These are phyloP conservation scores for Rhodotorula diobovata DNA, from an alignment of 768 basidiomycete species.

Conservation along the genomic window DNA sequence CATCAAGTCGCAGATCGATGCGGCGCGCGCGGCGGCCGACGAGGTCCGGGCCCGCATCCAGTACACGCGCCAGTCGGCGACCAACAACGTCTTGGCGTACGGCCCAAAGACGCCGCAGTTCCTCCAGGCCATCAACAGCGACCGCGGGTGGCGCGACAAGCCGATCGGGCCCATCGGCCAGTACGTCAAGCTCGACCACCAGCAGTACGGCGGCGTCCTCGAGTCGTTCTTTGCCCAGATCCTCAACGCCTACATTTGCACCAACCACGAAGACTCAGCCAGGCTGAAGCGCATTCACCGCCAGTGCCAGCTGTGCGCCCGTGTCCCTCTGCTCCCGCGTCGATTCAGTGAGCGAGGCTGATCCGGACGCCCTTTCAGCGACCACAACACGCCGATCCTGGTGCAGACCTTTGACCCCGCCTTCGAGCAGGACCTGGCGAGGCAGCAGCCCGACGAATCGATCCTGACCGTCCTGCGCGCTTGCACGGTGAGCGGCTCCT, in stretches of 20 bases:
- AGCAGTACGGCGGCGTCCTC: constrained; percentile 65
- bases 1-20: background rate
- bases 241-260: constrained; percentile 70
- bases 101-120: constrained; percentile 43
- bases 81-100: constrained; percentile 43
- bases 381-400: constrained; percentile 54
- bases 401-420: constrained; percentile 56
- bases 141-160: constrained; percentile 40
- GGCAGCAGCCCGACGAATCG: constrained; percentile 51
- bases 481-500: constrained; percentile 59
- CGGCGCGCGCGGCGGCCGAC: background rate
- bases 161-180: constrained; percentile 64
- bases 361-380: constrained; percentile 46
- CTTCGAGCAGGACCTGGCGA: constrained; percentile 74
- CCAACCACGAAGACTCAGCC: constrained; percentile 61
- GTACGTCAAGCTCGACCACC: constrained; percentile 69
- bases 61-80: constrained; percentile 13
- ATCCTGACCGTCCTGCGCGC: constrained; percentile 74
- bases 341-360: background rate
- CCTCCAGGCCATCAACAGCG: constrained; percentile 43
- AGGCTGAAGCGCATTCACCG: constrained; percentile 57
- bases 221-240: constrained; percentile 57
- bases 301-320: background rate
- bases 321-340: background rate
- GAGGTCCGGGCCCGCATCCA: background rate